These are phyloP conservation scores for Cercospora berteroae DNA, from an alignment of 2,329 filamentous ascomycete genomes.

Conservation along the genomic window DNA sequence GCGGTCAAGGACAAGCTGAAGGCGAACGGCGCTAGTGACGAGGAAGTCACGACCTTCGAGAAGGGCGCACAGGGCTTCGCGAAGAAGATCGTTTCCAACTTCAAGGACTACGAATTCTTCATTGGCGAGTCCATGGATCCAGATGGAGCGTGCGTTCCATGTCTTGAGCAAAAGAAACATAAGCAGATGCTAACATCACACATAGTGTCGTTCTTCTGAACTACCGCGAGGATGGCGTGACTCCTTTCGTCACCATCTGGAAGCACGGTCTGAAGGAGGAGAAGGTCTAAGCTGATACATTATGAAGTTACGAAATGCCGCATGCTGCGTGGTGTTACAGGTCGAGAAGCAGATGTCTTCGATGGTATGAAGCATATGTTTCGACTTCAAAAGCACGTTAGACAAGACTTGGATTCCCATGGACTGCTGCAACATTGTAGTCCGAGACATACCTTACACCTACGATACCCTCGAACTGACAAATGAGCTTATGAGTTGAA, in stretches of 20 bases:
- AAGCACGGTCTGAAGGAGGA: conserved; percentile 86
- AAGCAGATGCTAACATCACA: neutral
- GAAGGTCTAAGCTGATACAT: conserved; percentile 70
- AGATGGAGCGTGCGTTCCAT: conserved; percentile 78
- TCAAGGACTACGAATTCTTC: conserved; percentile 96
- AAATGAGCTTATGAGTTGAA: neutral
- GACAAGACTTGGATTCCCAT: conserved; percentile 22
- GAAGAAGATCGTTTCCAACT: conserved; percentile 80
- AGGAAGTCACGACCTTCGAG: conserved; percentile 76
- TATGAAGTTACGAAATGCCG: neutral
- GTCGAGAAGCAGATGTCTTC: conserved; percentile 11
- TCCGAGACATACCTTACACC: conserved; percentile 2
- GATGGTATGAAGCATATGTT: neutral
- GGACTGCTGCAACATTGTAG: conserved; percentile 4
- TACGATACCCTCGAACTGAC: conserved; percentile 12
- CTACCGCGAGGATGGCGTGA: conserved; percentile 94
- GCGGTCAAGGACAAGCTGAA: conserved; percentile 69
- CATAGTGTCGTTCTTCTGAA: conserved; percentile 82
- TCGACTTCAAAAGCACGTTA: conserved; percentile 17
- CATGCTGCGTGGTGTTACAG: conserved; percentile 9
- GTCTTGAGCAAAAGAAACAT: neutral
- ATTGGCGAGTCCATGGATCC: conserved; percentile 89
- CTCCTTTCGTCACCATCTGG: conserved; percentile 87
- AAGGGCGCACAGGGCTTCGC: conserved; percentile 68
- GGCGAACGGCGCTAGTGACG: conserved; percentile 60